Base-by-base conservation (phyloP, 208 protist species). In the Trypanosoma rangeli region DNA sequence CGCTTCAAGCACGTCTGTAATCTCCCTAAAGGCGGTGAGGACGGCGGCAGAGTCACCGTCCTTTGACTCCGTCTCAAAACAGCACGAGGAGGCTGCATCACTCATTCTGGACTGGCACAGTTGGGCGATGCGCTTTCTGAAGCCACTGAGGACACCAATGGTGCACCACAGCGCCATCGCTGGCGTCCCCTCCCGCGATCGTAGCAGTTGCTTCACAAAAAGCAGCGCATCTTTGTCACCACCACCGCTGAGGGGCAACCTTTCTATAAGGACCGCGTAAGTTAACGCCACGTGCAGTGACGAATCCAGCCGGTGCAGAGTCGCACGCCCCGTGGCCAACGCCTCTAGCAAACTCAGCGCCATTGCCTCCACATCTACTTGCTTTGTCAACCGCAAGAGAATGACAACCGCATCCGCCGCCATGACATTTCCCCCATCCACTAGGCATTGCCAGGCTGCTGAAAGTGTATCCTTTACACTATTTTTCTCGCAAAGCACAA, bases 91-190 rank as follows among this genome's bases (percentile, higher is more conserved):
- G 33, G 55, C 35, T 24, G 49, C 10, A 46, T 18, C 46, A 26
- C 20, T 15, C n/a, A 49, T 52, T 8, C 16, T 39, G 20, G 16
- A 35, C n/a, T 29, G 15, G 33, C 31, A 70, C 8, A 44, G 24
- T n/a, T 39, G 46, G 49, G 57, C 39, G 42, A 76, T 44, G 20
- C 54, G 53, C 42, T 60, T 63, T 35, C 57, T 46, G 16, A 69
- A 70, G 0, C 70, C 70, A 56, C 70, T 63, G 5, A 76, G 22
- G 2, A 76, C 55, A 35, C 70, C 70, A 66, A 49, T 42, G 39
- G 57, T 37, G 44, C 70, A 48, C 70, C 70, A 76, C 15, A 66
- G 33, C 3, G 35, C 20, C 16, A 20, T 28, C 0, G 48, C 39
- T 16, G 26, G 10, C 12, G 35, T 44, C n/a, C n/a, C 35, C 16